phyloP scores from a whole-genome alignment of 306 rosid genomes.

The Trifolium subterraneum region DNA sequence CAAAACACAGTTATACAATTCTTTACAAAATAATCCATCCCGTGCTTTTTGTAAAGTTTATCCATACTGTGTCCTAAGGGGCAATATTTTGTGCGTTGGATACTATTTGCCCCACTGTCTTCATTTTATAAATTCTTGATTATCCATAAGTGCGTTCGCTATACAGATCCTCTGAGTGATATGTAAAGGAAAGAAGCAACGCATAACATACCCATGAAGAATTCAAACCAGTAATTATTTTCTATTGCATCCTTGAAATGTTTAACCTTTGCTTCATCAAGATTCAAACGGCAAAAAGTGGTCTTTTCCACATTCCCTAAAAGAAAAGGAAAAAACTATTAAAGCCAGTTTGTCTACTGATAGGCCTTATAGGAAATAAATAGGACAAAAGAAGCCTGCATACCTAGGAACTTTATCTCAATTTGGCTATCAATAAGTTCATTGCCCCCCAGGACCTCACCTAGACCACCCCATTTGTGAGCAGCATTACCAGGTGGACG shows the following conservation, averaged over 20 bases:
- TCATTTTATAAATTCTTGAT: constrained; percentile 19
- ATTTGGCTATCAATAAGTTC: constrained; percentile 92
- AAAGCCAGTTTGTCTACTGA: constrained; percentile 34
- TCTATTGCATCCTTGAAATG: constrained; percentile 95
- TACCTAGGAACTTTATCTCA: constrained; percentile 78
- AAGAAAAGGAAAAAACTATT: not conserved
- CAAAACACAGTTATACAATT: not conserved
- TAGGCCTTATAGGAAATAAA: constrained; percentile 29
- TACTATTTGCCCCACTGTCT: constrained; percentile 14
- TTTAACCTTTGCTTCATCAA: constrained; percentile 70
- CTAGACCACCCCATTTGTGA: constrained; percentile 99
- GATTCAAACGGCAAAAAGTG: constrained; percentile 63
- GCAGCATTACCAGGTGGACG: constrained; percentile 61
- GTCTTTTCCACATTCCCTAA: constrained; percentile 80
- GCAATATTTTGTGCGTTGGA: not conserved
- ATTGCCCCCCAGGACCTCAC: constrained; percentile 97
- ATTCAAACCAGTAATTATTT: constrained; percentile 93
- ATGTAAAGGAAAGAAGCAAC: constrained; percentile 28
- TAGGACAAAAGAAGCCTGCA: constrained; percentile 38
- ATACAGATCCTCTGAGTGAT: constrained; percentile 10
- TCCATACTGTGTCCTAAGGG: not conserved
- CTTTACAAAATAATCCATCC: not conserved
- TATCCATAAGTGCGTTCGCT: constrained; percentile 22
- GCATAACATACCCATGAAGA: constrained; percentile 87
- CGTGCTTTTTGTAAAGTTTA: constrained; percentile 3